Evolutionary conservation across 1,139 yeast species (phyloP).

Genomic region (Hyphopichia fennica): DNA sequence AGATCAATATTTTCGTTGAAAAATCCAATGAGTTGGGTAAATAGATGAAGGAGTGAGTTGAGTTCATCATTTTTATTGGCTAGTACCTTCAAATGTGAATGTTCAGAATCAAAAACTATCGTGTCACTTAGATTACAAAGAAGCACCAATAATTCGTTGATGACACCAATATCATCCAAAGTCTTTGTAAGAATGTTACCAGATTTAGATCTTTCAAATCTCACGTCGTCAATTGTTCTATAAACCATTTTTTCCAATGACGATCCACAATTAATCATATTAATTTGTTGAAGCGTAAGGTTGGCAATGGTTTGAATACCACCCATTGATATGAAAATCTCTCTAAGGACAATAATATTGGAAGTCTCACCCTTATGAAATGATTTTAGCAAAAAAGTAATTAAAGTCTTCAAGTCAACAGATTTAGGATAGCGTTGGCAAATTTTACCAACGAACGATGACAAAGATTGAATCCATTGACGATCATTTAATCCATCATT

Average conservation of each 20-base stretch:
- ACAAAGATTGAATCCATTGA: conserved; percentile 80
- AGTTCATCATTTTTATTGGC: conserved; percentile 75
- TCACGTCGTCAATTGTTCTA: conserved; percentile 59
- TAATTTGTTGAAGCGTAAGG: conserved; percentile 64
- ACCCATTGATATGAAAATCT: conserved; percentile 72
- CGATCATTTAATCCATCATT: conserved; percentile 79
- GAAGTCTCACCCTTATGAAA: conserved; percentile 62
- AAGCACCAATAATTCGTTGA: conserved; percentile 65
- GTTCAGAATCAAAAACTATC: conserved; percentile 41
- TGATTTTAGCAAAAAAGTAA: conserved; percentile 63
- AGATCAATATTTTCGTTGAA: conserved; percentile 44
- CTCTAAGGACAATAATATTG: conserved; percentile 69
- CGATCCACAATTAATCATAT: conserved; percentile 66
- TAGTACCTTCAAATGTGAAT: conserved; percentile 65
- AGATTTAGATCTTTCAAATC: conserved; percentile 48
- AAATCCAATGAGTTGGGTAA: conserved; percentile 57
- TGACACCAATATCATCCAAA: conserved; percentile 45
- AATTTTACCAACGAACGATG: conserved; percentile 65
- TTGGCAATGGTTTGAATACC: conserved; percentile 74
- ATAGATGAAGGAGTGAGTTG: conserved; percentile 62
- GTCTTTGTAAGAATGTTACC: conserved; percentile 54
- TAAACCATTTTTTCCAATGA: conserved; percentile 58
- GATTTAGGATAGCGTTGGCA: conserved; percentile 50
- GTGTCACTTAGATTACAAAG: conserved; percentile 54
- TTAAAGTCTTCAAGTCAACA: conserved; percentile 56